Evolutionary conservation across 352 stramenopile genomes (phyloP), one percentile per base, ranked within the genome.

Genomic region (Phytophthora pini): DNA sequence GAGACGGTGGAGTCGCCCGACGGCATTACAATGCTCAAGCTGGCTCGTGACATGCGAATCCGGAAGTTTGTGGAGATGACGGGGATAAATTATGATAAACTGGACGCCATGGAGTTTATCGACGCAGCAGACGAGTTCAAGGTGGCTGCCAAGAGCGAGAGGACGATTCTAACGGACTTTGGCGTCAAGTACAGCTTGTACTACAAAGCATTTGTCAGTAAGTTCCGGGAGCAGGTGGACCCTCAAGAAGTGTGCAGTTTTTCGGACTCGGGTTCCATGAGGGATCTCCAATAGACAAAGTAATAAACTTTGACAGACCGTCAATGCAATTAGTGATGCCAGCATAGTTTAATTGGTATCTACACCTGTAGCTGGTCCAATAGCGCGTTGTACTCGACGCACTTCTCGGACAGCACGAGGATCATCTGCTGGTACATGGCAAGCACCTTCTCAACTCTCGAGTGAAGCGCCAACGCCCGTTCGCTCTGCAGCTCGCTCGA

Each of bases 401-500:
- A 88, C 57, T 91, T 91, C 65, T 87, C 76, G 2, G 82, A 91
- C 55, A 91, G 58, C 47, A 88, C 69, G 68, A 85, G 74, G 46
- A 92, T 77, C 80, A 89, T 82, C 61, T 89, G 74, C 70, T 88
- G 80, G 68, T 92, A 89, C 17, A 72, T 69, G 15, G 65, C 45
- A 29, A 91, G 68, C 52, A 89, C 48, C 3, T 75, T 75, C 51
- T 89, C 76, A 29, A 89, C 72, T 51, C 79, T 69, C 11, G 53
- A 53, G 50, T 92, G 82, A 44, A 89, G 44, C 2, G 65, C 68
- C 46, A 89, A 46, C 11, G 75, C 75, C 9, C 75, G 72, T 56
- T 89, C 78, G 29, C 75, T 69, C 36, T 84, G 64, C 10, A 64
- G 22, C 15, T 78, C 65, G 29, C 71, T 65, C 5, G 47, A 50